Evolutionary conservation across 331 rosid species (phyloP).

Genomic region (Pyracantha coccinea): DNA sequence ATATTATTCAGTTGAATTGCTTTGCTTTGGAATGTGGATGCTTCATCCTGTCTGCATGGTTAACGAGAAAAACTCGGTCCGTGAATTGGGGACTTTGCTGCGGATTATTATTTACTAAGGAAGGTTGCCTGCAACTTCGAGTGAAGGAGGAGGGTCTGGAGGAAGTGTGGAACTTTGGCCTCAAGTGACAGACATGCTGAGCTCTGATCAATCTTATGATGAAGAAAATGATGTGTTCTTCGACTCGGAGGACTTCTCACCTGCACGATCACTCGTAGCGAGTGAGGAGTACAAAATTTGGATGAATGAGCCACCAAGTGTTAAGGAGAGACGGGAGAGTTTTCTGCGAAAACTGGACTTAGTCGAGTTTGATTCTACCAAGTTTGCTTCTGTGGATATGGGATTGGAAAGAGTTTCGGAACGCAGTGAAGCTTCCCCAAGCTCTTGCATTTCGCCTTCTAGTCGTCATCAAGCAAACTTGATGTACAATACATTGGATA

Average conservation of each 20-base stretch:
- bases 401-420: slow-evolving; percentile 38
- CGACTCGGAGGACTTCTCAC: slow-evolving; percentile 61
- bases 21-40: slow-evolving; percentile 1
- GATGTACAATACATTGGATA: slow-evolving; percentile 15
- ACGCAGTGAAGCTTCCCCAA: slow-evolving; percentile 35
- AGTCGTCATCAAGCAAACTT: slow-evolving; percentile 10
- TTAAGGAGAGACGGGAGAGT: slow-evolving; percentile 48
- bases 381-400: slow-evolving; percentile 19
- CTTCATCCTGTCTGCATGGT: slow-evolving; percentile 11
- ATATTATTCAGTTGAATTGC: slow-evolving; percentile 15
- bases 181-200: slow-evolving; percentile 65
- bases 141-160: too few relatives aligned
- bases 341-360: slow-evolving; percentile 58
- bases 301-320: slow-evolving; percentile 70
- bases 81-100: slow-evolving; percentile 31
- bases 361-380: slow-evolving; percentile 21
- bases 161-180: slow-evolving; percentile 34
- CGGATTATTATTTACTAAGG: neutral
- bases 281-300: slow-evolving; percentile 46
- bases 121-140: slow-evolving; percentile 1
- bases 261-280: slow-evolving; percentile 23
- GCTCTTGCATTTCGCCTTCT: slow-evolving; percentile 17
- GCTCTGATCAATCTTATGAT: slow-evolving; percentile 26
- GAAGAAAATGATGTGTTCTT: slow-evolving; percentile 57
- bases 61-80: slow-evolving; percentile 36